phyloP scores from a whole-genome alignment of 345 rosid species.

The Gossypium thurberi region DNA sequence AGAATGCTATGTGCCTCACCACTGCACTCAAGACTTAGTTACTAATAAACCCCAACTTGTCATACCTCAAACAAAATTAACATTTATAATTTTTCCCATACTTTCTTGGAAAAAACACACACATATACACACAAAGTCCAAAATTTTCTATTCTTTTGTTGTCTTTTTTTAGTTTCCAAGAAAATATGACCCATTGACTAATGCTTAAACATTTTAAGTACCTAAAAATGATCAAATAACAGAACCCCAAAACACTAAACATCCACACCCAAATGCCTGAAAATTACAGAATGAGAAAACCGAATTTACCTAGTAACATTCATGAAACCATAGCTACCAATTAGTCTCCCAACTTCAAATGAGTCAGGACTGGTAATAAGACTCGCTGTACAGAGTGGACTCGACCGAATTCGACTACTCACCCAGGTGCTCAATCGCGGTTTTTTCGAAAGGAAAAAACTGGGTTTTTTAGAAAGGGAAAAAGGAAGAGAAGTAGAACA shows the following conservation, averaged over 20 bases:
- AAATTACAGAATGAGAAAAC: not conserved
- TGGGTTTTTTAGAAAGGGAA: conserved; percentile 15
- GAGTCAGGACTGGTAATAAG: conserved; percentile 66
- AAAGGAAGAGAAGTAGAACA: conserved; percentile 9
- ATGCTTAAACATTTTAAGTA: not conserved
- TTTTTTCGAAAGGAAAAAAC: conserved; percentile 20
- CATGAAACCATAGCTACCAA: conserved; percentile 93
- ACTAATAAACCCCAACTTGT: too few relatives aligned
- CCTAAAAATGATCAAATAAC: not conserved
- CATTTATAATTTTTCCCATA: not conserved
- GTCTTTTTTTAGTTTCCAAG: not conserved
- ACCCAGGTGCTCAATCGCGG: conserved; percentile 17
- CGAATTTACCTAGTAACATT: conserved; percentile 67
- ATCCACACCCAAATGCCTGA: not conserved
- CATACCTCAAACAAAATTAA: not conserved
- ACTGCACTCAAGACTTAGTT: too few relatives aligned
- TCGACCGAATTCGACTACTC: conserved; percentile 22
- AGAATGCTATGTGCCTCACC: too few relatives aligned
- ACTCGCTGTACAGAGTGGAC: conserved; percentile 43
- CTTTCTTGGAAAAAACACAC: not conserved
- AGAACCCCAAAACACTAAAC: not conserved
- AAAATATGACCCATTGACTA: too few relatives aligned
- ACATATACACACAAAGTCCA: not conserved
- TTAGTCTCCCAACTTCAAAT: conserved; percentile 83
- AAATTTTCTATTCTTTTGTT: not conserved